phyloP scores from a whole-genome alignment of 768 basidiomycete genomes.

The Hortiboletus flavorubellus region DNA sequence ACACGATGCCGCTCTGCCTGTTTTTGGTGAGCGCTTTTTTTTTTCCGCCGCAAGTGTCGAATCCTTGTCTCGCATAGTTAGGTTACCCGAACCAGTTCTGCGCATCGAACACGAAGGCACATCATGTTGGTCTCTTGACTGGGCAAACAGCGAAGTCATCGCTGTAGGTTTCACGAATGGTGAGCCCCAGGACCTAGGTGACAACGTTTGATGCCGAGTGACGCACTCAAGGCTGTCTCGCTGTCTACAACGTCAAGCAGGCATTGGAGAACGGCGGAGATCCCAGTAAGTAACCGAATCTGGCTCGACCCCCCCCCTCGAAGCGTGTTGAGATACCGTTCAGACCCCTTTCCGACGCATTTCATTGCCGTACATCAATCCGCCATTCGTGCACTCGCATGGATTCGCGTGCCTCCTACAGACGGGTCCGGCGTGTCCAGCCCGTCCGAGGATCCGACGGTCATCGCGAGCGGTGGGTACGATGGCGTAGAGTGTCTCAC shows the following conservation, averaged over 20 bases:
- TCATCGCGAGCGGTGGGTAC: slow-evolving; percentile 75
- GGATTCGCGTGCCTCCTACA: slow-evolving; percentile 66
- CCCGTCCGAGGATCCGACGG: slow-evolving; percentile 57
- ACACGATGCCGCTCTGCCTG: slow-evolving; percentile 33
- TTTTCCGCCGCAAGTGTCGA: background rate
- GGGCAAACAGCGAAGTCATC: slow-evolving; percentile 82
- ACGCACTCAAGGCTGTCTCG: slow-evolving; percentile 45
- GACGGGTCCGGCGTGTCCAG: slow-evolving; percentile 44
- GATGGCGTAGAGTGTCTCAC: slow-evolving; percentile 76
- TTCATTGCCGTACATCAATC: slow-evolving; percentile 76
- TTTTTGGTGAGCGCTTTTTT: slow-evolving; percentile 46
- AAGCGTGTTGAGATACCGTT: background rate
- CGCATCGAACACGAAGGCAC: slow-evolving; percentile 75
- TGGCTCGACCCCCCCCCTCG: background rate
- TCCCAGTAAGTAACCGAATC: slow-evolving; percentile 26
- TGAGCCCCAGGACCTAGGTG: slow-evolving; percentile 23
- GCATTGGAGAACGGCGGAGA: slow-evolving; percentile 35
- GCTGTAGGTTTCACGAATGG: slow-evolving; percentile 87
- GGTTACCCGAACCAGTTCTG: slow-evolving; percentile 59
- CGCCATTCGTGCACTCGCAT: slow-evolving; percentile 70
- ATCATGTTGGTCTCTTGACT: slow-evolving; percentile 78
- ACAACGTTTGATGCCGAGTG: background rate
- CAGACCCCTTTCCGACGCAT: slow-evolving; percentile 59
- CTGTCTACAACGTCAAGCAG: slow-evolving; percentile 52
- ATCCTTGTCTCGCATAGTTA: slow-evolving; percentile 39